Percentiles rank a stretch among this genome's conserved stretches.
Conservation (phyloP, 768 basidiomycete species). For the Termitomyces sp. region DNA sequence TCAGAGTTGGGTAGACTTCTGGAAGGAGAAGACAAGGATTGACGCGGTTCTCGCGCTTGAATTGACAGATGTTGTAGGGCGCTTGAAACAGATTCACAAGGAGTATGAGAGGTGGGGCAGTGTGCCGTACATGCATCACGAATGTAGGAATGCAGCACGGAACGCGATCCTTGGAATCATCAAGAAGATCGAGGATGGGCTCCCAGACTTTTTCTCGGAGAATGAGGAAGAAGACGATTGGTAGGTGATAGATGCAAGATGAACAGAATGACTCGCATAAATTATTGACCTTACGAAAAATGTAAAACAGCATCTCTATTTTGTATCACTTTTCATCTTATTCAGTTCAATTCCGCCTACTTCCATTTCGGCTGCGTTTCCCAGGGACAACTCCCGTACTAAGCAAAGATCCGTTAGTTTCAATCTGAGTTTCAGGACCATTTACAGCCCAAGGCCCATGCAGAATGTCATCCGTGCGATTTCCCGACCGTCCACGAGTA, state of each 20-base stretch:
- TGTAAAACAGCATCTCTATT: conserved; percentile 3
- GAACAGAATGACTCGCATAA: not conserved
- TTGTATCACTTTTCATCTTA: not conserved
- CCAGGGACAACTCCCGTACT: conserved; percentile 10
- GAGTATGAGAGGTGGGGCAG: conserved; percentile 69
- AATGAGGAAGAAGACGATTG: conserved; percentile 9
- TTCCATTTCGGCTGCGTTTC: conserved; percentile 17
- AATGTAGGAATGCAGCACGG: conserved; percentile 57
- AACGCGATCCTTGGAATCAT: conserved; percentile 50
- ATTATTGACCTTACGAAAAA: not conserved
- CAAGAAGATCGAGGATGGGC: conserved; percentile 48
- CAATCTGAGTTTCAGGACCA: conserved; percentile 11
- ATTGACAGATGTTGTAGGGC: conserved; percentile 62
- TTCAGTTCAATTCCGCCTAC: conserved; percentile 10
- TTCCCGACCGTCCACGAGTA: conserved; percentile 7
- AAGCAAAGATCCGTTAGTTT: conserved; percentile 5
- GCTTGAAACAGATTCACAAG: conserved; percentile 54
- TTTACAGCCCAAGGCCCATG: conserved; percentile 32
- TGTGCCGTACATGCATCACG: conserved; percentile 76
- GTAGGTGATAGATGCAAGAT: not conserved
- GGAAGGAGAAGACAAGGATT: conserved; percentile 67
- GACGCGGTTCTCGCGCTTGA: conserved; percentile 56
- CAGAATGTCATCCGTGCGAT: conserved; percentile 15
- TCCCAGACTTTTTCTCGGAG: conserved; percentile 60
- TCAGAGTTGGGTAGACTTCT: conserved; percentile 73